These are phyloP conservation scores for Claviceps sp. DNA, from an alignment of 2,329 filamentous ascomycete genomes.

Conservation along the genomic window DNA sequence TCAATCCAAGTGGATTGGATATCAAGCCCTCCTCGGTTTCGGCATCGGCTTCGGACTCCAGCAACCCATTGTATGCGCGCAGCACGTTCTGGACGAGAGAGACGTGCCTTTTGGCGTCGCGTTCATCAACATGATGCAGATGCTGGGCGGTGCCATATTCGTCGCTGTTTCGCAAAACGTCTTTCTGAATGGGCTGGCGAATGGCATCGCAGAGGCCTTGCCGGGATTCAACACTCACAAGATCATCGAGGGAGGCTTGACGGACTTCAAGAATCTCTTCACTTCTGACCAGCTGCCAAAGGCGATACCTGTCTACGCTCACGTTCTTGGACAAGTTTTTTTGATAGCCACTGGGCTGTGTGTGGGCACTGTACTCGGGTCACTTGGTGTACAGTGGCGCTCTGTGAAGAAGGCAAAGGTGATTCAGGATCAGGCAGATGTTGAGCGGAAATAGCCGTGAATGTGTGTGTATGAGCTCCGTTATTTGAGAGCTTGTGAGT, in stretches of 20 bases:
- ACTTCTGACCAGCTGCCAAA: background rate
- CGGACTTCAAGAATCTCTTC: background rate
- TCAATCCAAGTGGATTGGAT: slow-evolving; percentile 29
- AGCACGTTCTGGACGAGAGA: background rate
- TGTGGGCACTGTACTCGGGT: background rate
- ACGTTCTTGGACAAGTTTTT: background rate
- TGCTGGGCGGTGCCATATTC: background rate
- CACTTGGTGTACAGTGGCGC: background rate
- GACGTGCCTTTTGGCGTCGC: background rate
- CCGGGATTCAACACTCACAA: background rate
- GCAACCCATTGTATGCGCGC: slow-evolving; percentile 15
- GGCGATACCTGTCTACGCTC: background rate
- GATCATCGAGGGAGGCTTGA: background rate
- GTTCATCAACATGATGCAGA: background rate
- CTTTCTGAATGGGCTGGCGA: background rate
- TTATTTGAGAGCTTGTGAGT: background rate
- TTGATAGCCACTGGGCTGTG: background rate
- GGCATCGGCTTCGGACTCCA: slow-evolving; percentile 27
- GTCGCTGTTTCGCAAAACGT: background rate
- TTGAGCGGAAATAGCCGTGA: background rate
- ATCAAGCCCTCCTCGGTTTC: slow-evolving; percentile 26
- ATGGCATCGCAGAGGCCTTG: background rate
- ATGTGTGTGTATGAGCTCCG: background rate
- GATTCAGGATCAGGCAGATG: background rate
- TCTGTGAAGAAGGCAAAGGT: background rate